Base-by-base conservation (phyloP, 805 yeast genomes). In the Candida parachauliodes region DNA sequence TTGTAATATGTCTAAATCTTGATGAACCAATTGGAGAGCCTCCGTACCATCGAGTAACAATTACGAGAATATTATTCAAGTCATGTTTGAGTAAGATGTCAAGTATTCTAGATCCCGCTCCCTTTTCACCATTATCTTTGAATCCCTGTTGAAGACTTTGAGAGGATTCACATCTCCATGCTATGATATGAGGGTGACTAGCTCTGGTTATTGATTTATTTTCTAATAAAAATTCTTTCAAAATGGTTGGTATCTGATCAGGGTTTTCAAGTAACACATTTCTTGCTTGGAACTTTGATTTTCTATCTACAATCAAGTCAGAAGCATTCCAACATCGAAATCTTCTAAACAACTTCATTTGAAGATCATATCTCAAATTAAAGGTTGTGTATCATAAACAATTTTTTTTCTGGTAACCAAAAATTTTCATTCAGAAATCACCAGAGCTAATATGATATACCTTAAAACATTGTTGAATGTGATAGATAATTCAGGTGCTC, bases 401-500 rank as follows among this genome's bases (percentile, higher is more conserved):
- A n/a, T 24, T 24, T 27, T 27, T 12, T 27, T n/a, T 27, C 27
- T n/a, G n/a, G 27, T 24, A 14, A 8, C 5, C 9, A 12, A 27
- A 27, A 27, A 27, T 27, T 27, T 27, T 27, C 30, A n/a, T n/a
- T n/a, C n/a, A n/a, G n/a, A n/a, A n/a, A 27, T 27, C 30, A 25
- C 7, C 8, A 10, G 14, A 11, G 10, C 6, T 4, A 31, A 10
- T 2, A 91, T 91, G 98, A 79, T 91, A 37, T 88, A 87, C 65
- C 76, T 91, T 54, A 91, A 91, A 68, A 72, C 96, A 11, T 70
- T 93, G 61, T 66, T 88, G 38, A 89, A 84, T 59, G 96, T 89
- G 47, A 86, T 91, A 45, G 98, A 91, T 65, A 91, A 91, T 72
- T 83, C 96, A 16, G 95, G 98, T 20, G 98, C 97, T 3, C 86